These are phyloP conservation scores for Paraconiothyrium brasiliense DNA, from an alignment of 2,329 filamentous ascomycete genomes.

Conservation along the genomic window DNA sequence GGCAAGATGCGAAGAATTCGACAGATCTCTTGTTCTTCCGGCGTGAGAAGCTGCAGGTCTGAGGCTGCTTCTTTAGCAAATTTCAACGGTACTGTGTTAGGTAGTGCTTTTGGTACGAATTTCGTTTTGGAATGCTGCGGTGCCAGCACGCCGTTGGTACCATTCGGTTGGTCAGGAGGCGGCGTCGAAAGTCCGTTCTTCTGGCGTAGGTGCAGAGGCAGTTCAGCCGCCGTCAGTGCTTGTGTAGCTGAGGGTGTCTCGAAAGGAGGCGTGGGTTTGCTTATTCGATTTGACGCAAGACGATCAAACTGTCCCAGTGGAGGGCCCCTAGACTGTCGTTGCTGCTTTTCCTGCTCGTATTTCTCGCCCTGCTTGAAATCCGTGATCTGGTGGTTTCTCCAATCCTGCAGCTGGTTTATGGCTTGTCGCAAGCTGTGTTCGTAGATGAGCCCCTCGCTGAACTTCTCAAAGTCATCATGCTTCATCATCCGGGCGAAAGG, in stretches of 20 bases:
- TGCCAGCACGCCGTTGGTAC: constrained; percentile 46
- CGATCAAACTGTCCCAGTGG: constrained; percentile 86
- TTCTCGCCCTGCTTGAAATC: constrained; percentile 88
- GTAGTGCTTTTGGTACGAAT: constrained; percentile 65
- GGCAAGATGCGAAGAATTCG: constrained; percentile 84
- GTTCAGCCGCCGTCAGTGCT: constrained; percentile 79
- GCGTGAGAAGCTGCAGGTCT: constrained; percentile 85
- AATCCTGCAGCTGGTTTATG: constrained; percentile 90
- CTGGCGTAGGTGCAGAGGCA: constrained; percentile 69
- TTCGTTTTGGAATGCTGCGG: constrained; percentile 56
- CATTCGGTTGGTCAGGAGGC: constrained; percentile 56
- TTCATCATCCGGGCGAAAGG: constrained; percentile 98
- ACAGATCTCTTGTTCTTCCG: constrained; percentile 87
- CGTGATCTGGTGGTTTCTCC: constrained; percentile 84
- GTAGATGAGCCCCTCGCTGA: constrained; percentile 85
- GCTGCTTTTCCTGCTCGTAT: constrained; percentile 88
- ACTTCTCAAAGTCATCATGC: constrained; percentile 84
- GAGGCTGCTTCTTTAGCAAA: constrained; percentile 79
- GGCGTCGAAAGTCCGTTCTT: constrained; percentile 53
- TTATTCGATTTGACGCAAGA: constrained; percentile 75
- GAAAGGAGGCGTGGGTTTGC: constrained; percentile 68
- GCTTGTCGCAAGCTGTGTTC: constrained; percentile 92
- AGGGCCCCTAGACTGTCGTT: constrained; percentile 70
- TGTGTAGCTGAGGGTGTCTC: constrained; percentile 80
- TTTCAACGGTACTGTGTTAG: constrained; percentile 70